Evolutionary conservation across 768 basidiomycete species (phyloP).

Genomic region (Kwoniella dendrophila): DNA sequence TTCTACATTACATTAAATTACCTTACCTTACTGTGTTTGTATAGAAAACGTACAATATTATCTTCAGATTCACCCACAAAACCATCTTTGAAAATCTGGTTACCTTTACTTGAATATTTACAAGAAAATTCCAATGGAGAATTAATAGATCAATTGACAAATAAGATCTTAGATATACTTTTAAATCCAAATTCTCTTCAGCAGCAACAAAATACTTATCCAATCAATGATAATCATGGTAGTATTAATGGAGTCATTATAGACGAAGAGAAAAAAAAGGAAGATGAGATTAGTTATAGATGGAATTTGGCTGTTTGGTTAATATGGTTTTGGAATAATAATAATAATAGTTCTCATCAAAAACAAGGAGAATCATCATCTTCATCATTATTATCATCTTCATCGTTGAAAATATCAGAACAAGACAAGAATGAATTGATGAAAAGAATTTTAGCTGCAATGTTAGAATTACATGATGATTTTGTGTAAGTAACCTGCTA

Average conservation of each 20-base stretch:
- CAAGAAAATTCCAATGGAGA: constrained; percentile 9
- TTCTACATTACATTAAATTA: not conserved
- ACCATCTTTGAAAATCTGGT: constrained; percentile 46
- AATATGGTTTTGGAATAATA: constrained; percentile 6
- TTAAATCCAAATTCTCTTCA: constrained; percentile 5
- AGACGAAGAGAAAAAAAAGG: constrained; percentile 4
- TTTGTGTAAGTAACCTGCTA: constrained; percentile 26
- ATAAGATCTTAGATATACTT: constrained; percentile 26
- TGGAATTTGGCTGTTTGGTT: constrained; percentile 37
- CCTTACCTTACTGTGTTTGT: not conserved
- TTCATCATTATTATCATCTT: too few relatives aligned
- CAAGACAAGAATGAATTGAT: constrained; percentile 11
- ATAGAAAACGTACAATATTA: not conserved
- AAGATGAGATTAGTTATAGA: constrained; percentile 70
- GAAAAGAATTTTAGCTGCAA: not conserved
- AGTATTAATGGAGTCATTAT: not conserved
- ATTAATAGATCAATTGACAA: constrained; percentile 18
- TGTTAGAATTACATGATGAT: constrained; percentile 24
- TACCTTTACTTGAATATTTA: constrained; percentile 39
- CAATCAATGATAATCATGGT: not conserved
- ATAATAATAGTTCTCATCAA: too few relatives aligned
- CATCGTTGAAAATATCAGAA: not conserved
- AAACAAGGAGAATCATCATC: too few relatives aligned
- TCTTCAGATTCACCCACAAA: constrained; percentile 17
- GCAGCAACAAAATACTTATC: too few relatives aligned